These are phyloP conservation scores for Ascochyta fabae DNA, from an alignment of 2,329 filamentous ascomycete genomes.

Conservation along the genomic window DNA sequence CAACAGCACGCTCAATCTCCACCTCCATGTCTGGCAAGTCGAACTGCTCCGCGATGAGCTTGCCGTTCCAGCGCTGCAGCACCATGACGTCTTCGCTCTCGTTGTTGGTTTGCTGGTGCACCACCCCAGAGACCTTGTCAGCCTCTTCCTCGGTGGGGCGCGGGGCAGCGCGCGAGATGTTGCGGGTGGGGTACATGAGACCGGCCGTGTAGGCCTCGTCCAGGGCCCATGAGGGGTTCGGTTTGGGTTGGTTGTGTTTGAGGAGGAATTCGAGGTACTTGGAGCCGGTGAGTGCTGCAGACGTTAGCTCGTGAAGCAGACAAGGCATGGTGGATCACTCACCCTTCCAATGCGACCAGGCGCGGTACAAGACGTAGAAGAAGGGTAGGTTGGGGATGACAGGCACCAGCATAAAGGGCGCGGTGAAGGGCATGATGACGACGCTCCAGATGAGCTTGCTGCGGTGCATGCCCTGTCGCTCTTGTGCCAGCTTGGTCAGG, in stretches of 20 bases:
- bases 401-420: constrained; percentile 83
- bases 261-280: constrained; percentile 84
- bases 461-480: constrained; percentile 79
- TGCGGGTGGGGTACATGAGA: constrained; percentile 53
- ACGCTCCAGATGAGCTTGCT: constrained; percentile 78
- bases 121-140: constrained; percentile 46
- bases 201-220: constrained; percentile 74
- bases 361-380: constrained; percentile 91
- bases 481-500: constrained; percentile 75
- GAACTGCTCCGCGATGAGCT: constrained; percentile 58
- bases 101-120: constrained; percentile 50
- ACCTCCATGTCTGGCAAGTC: constrained; percentile 59
- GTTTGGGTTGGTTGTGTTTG: constrained; percentile 71
- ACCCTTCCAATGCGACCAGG: constrained; percentile 59
- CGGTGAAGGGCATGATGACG: constrained; percentile 68
- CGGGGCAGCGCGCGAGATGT: constrained; percentile 49
- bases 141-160: constrained; percentile 48
- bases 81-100: constrained; percentile 57
- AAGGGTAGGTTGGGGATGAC: constrained; percentile 93
- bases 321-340: background rate
- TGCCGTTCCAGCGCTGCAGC: constrained; percentile 58
- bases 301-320: background rate
- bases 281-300: constrained; percentile 75
- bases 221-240: constrained; percentile 70
- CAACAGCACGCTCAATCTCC: constrained; percentile 61